Evolutionary conservation across 345 rosid genomes (phyloP).

Genomic region (Eucalyptus guilfoylei): DNA sequence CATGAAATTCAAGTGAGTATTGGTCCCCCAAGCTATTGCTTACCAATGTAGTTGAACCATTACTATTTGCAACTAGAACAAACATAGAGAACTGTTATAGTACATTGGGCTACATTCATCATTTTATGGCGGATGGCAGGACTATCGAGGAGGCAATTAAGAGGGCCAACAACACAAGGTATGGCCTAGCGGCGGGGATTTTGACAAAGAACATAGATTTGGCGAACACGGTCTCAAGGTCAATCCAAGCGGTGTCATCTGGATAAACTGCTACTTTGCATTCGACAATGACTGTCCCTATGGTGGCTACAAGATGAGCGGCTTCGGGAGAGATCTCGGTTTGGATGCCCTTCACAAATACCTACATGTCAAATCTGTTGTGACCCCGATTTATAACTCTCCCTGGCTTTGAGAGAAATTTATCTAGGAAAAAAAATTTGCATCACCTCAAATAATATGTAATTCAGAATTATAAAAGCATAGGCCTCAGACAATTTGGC

Average conservation of each 20-base stretch:
- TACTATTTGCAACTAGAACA: neutral
- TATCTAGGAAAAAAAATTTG: neutral
- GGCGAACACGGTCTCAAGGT: constrained; percentile 59
- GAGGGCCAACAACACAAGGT: constrained; percentile 50
- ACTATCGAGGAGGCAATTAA: constrained; percentile 53
- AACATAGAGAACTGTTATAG: neutral
- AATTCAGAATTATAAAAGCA: neutral
- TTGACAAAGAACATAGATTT: constrained; percentile 47
- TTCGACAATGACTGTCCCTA: constrained; percentile 51
- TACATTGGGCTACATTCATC: neutral
- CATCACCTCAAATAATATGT: neutral
- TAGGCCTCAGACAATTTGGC: too few relatives aligned
- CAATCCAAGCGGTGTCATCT: constrained; percentile 40
- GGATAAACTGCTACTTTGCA: constrained; percentile 64
- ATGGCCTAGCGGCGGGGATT: constrained; percentile 77
- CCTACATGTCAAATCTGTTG: constrained; percentile 49
- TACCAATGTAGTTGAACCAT: neutral
- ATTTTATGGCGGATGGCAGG: constrained; percentile 13
- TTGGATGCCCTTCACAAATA: constrained; percentile 49
- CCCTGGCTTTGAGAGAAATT: constrained; percentile 17
- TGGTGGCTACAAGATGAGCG: constrained; percentile 76
- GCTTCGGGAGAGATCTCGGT: constrained; percentile 56
- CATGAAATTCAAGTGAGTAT: constrained; percentile 62
- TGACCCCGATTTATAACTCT: constrained; percentile 56
- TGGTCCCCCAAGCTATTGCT: neutral